These are phyloP conservation scores for Calophaca sinica DNA, from an alignment of 306 rosid genomes.

Conservation along the genomic window DNA sequence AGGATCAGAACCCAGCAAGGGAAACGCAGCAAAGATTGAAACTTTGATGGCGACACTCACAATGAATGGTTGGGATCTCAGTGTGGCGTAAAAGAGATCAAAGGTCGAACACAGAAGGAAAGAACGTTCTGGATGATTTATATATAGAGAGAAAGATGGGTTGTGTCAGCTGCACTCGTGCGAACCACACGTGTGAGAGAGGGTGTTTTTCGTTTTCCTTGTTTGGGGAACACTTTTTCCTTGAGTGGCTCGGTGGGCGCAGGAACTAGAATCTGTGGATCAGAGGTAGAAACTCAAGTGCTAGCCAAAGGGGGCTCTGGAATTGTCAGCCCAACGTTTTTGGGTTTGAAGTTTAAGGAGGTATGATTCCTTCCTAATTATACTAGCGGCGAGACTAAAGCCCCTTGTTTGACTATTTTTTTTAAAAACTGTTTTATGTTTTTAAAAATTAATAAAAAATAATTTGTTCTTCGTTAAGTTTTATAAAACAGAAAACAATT, in stretches of 20 bases:
- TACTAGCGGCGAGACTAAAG: no score
- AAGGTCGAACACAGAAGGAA: neutral
- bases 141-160: neutral
- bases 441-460: no score
- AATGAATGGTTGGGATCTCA: neutral
- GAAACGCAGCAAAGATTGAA: neutral
- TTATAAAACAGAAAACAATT: no score
- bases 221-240: slow-evolving; percentile 6
- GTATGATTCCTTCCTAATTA: no score
- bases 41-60: slow-evolving; percentile 37
- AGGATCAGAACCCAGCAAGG: neutral
- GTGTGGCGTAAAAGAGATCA: neutral
- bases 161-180: slow-evolving; percentile 6
- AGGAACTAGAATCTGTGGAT: slow-evolving; percentile 43
- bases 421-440: no score
- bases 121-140: slow-evolving; percentile 45
- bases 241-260: slow-evolving; percentile 45
- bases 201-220: neutral
- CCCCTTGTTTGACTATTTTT: no score
- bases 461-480: no score
- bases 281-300: neutral
- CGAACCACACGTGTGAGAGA: slow-evolving; percentile 38
- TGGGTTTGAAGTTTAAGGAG: neutral
- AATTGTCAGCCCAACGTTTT: slow-evolving; percentile 23
- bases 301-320: neutral